Evolutionary conservation across 768 basidiomycete genomes (phyloP), one percentile per base, ranked within the genome.

Genomic region (Naganishia randhawae): DNA sequence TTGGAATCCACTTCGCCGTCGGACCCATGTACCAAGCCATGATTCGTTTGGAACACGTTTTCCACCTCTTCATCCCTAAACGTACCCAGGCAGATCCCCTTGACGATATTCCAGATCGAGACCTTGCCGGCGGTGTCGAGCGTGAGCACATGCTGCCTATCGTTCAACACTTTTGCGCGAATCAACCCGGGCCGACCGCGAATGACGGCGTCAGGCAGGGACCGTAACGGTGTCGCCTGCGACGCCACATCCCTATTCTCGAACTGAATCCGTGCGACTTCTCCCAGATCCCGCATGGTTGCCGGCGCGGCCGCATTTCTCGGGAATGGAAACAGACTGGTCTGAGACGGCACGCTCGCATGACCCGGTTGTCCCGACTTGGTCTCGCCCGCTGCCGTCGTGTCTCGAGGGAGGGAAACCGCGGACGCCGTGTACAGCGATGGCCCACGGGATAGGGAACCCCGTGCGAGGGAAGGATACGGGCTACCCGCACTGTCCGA

Each of bases 21-120:
- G 22, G 57, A n/a, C 3, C 17, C 39, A 41, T 53, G 31, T 17
- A 50, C 63, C 22, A 51, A 31, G 17, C 50, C 45, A 45, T 81
- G 79, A 71, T 84, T 86, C 33, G 85, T 85, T 19, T 83, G 82
- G 51, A 85, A 83, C 22, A 92, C 86, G 64, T 90, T 90, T 53
- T 87, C 87, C 1, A 69, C 32, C 19, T 69, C 51, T n/a, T 31
- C 32, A 22, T 53, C 51, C 13, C 82, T 82, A 79, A 86, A 94
- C 54, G 83, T 80, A 0, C 95, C 95, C 3, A 87, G 78, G 78
- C 93, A 98, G 1, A 82, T 68, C 0, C 89, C 88, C 1, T 87
- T 83, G 13, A 93, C 84, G 67, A 99, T 86, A 81, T 98, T 89
- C 95, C 95, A 99, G 8, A 92, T 88, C 0, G 88, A 90, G 13